These are phyloP conservation scores for Corylus americana DNA, from an alignment of 306 rosid genomes.

Conservation along the genomic window DNA sequence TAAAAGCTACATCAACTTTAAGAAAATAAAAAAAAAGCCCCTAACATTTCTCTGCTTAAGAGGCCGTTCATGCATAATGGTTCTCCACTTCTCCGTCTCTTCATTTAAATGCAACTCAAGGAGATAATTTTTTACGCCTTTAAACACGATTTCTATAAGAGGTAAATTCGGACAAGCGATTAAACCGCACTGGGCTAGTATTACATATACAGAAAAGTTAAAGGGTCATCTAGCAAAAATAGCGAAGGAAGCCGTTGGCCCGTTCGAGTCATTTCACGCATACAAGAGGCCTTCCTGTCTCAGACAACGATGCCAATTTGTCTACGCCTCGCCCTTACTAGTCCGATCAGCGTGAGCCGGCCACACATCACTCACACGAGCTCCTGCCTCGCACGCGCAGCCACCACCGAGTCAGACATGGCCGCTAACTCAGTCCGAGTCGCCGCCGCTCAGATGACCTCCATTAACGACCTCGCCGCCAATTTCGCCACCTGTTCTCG, in stretches of 20 bases:
- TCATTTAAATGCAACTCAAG: too few relatives aligned
- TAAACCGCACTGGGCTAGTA: not conserved
- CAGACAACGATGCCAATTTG: conserved; percentile 18
- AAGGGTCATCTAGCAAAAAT: not conserved
- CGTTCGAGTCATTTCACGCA: too few relatives aligned
- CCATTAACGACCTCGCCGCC: conserved; percentile 70
- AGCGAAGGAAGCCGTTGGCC: too few relatives aligned
- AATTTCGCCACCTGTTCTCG: conserved; percentile 79
- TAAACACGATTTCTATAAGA: not conserved
- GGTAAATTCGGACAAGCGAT: not conserved
- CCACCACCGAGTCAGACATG: conserved; percentile 51
- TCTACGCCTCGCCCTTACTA: not conserved
- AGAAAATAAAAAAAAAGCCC: too few relatives aligned
- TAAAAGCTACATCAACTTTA: too few relatives aligned
- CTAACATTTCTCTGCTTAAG: too few relatives aligned
- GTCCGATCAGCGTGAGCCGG: conserved; percentile 1
- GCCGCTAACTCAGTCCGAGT: conserved; percentile 66
- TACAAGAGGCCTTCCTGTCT: not conserved
- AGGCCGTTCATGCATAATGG: too few relatives aligned
- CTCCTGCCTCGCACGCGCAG: conserved; percentile 3
- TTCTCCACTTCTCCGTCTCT: too few relatives aligned
- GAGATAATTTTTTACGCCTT: too few relatives aligned
- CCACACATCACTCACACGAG: conserved; percentile 13
- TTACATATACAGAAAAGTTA: not conserved
- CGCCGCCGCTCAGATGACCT: conserved; percentile 96